A percentile compares a stretch with the other conserved stretches of the same genome.
phyloP scores from a whole-genome alignment of 768 basidiomycete genomes.

The Punctularia strigosozonata region DNA sequence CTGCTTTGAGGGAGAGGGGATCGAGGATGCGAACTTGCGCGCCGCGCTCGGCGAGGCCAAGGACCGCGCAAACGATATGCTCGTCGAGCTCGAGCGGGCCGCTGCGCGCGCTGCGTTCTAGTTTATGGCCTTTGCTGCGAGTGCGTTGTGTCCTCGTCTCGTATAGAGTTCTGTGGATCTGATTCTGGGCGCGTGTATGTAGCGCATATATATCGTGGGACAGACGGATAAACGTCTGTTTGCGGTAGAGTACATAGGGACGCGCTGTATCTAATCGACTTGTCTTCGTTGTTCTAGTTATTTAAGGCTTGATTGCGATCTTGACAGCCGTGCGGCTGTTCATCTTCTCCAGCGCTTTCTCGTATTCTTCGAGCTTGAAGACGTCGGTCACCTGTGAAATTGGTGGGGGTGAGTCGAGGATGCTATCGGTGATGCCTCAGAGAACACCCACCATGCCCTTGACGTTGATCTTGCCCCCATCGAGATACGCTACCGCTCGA shows the following conservation, averaged over 20 bases:
- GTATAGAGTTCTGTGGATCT: too few relatives aligned
- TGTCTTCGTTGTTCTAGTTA: too few relatives aligned
- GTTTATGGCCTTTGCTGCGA: too few relatives aligned
- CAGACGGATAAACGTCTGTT: too few relatives aligned
- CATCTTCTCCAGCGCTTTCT: constrained; percentile 57
- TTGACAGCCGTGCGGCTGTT: constrained; percentile 40
- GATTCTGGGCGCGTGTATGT: too few relatives aligned
- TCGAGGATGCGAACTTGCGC: constrained; percentile 28
- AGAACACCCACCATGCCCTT: constrained; percentile 57
- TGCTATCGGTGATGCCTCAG: background rate
- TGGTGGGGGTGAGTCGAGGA: background rate
- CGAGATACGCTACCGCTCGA: constrained; percentile 80
- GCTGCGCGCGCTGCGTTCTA: too few relatives aligned
- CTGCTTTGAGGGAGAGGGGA: constrained; percentile 11
- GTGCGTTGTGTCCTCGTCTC: too few relatives aligned
- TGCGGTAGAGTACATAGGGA: too few relatives aligned
- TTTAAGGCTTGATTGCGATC: constrained; percentile 36
- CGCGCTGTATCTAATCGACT: too few relatives aligned
- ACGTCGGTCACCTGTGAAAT: constrained; percentile 37
- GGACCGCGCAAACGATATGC: constrained; percentile 66
- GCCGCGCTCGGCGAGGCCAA: constrained; percentile 58
- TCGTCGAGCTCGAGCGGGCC: constrained; percentile 25
- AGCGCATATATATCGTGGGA: too few relatives aligned
- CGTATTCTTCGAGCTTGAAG: constrained; percentile 47
- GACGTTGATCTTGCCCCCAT: constrained; percentile 71